Evolutionary conservation across 352 stramenopile species (phyloP).

Genomic region (Labyrinthula sp.): DNA sequence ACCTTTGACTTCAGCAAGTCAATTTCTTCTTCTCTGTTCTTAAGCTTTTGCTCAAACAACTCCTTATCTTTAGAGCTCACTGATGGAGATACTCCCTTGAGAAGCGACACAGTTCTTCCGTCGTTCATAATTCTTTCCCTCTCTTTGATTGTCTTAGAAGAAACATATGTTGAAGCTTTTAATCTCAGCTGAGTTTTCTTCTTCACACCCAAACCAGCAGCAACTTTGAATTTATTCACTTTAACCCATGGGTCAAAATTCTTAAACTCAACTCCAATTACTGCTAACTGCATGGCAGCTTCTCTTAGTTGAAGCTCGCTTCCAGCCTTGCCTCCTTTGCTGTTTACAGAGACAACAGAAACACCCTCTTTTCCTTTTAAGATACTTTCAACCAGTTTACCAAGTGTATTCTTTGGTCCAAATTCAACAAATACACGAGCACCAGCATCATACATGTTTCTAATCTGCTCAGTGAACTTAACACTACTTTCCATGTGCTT

Average conservation of each 20-base stretch:
- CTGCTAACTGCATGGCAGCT: slow-evolving; percentile 12
- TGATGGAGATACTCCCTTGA: neutral
- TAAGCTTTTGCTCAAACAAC: slow-evolving; percentile 7
- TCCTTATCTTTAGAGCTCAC: neutral
- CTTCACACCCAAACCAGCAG: too few relatives aligned
- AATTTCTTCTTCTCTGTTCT: slow-evolving; percentile 4
- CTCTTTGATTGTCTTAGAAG: slow-evolving; percentile 16
- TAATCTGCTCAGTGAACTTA: slow-evolving; percentile 14
- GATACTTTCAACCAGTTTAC: slow-evolving; percentile 13
- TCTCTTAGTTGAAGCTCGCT: slow-evolving; percentile 10
- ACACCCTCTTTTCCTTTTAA: slow-evolving; percentile 6
- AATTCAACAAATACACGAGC: slow-evolving; percentile 20
- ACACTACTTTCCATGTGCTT: slow-evolving; percentile 16
- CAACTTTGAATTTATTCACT: too few relatives aligned
- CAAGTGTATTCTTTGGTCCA: slow-evolving; percentile 12
- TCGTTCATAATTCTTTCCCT: slow-evolving; percentile 16
- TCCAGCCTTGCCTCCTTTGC: slow-evolving; percentile 5
- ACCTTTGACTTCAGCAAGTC: neutral
- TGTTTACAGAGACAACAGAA: slow-evolving; percentile 16
- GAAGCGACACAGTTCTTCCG: neutral
- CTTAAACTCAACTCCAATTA: slow-evolving; percentile 7
- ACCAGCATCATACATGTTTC: slow-evolving; percentile 14
- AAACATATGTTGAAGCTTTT: slow-evolving; percentile 12
- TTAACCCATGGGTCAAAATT: slow-evolving; percentile 20
- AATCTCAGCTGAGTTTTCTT: slow-evolving; percentile 8